Base-by-base conservation (phyloP, 2,329 filamentous ascomycete species). In the Annulohypoxylon truncatum region DNA sequence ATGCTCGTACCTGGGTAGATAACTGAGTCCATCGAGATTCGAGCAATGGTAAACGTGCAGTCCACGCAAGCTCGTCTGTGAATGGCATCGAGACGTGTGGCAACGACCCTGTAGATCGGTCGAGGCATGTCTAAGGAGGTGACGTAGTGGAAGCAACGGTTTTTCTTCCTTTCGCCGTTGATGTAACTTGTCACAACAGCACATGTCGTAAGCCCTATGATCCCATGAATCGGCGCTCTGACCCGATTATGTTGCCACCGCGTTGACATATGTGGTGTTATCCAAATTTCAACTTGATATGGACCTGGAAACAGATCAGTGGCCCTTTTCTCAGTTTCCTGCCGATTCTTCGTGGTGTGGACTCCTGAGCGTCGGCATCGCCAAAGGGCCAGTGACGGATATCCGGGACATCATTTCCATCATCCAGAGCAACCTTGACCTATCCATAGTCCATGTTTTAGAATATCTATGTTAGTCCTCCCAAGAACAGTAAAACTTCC, bases 61-160 rank as follows among this genome's bases (percentile, higher is more conserved):
- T 52, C 60, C 46, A 47, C 53, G 60, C 56, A 63, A 57, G 60
- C 52, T 47, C 8, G 4, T 56, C 3, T 5, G 29, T 13, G n/a
- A 13, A 31, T 6, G n/a, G 9, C 13, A 3, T 18, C 7, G 13
- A 28, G 10, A 10, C 18, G 8, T 46, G 28, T 51, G 35, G 18
- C 7, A 8, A 44, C 22, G 8, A 4, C 18, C 50, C 20, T 42
- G 15, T 6, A 33, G 29, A 18, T 20, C 26, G 33, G 46, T 46
- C 15, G 28, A 53, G 51, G 15, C 57, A 50, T 50, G 48, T 48
- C 8, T 15, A 55, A 47, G 47, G 20, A 44, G 20, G 47, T 57
- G 61, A 61, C 26, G 52, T 62, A 54, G 20, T 31, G 31, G 33
- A 66, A 35, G 56, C 18, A 40, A 55, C 47, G 42, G n/a, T 50